Evolutionary conservation across 352 stramenopile genomes (phyloP).

Genomic region (Globisporangium perplexum): DNA sequence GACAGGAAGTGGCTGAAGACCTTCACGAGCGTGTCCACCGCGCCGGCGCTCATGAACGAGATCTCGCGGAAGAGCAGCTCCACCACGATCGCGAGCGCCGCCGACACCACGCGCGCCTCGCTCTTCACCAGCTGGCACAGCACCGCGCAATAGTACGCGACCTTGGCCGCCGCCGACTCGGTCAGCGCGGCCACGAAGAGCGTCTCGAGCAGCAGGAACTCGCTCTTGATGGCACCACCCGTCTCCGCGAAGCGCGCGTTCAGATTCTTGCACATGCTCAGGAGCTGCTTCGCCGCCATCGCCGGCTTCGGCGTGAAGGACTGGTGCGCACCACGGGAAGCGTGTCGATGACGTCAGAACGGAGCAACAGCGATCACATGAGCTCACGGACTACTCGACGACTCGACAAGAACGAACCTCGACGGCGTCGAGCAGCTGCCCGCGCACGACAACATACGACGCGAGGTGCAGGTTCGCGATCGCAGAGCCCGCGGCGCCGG

Average conservation of each 20-base stretch:
- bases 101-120: slow-evolving; percentile 54
- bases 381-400: too few species aligned
- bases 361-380: slow-evolving; percentile 2
- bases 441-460: slow-evolving; percentile 60
- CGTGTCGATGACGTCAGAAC: not conserved
- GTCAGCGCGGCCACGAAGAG: slow-evolving; percentile 56
- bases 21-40: slow-evolving; percentile 61
- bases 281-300: slow-evolving; percentile 64
- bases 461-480: slow-evolving; percentile 64
- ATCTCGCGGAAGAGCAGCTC: slow-evolving; percentile 84
- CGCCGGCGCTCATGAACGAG: slow-evolving; percentile 56
- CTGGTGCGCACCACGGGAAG: slow-evolving; percentile 10
- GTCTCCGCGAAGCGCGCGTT: slow-evolving; percentile 60
- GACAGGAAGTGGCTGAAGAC: slow-evolving; percentile 84
- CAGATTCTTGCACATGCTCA: slow-evolving; percentile 46
- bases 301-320: slow-evolving; percentile 63
- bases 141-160: slow-evolving; percentile 66
- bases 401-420: slow-evolving; percentile 33
- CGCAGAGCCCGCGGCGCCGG: slow-evolving; percentile 49
- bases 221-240: slow-evolving; percentile 45
- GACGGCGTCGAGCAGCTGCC: slow-evolving; percentile 43
- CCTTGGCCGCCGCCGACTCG: slow-evolving; percentile 33
- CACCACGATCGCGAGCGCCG: slow-evolving; percentile 73
- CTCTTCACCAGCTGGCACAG: slow-evolving; percentile 78
- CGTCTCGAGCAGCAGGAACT: slow-evolving; percentile 76